Percentiles rank a stretch among this genome's conserved stretches.
Evolutionary conservation across 2,329 filamentous ascomycete species (phyloP).

Genomic region (Aspergillus quadrilineatus): DNA sequence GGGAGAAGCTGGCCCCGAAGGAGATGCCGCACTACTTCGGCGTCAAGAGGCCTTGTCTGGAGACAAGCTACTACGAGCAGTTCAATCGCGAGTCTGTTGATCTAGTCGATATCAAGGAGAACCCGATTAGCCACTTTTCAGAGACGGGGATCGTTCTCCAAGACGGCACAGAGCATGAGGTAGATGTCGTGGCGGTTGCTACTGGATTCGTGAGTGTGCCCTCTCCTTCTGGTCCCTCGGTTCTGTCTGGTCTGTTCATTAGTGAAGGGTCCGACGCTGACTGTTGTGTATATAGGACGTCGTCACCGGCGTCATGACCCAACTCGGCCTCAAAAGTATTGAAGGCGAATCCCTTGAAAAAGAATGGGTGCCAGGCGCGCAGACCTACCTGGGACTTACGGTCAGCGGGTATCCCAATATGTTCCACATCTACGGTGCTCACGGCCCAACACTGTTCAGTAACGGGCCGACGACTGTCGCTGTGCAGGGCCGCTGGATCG

Average conservation of each 20-base stretch:
- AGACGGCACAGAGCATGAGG: constrained; percentile 38
- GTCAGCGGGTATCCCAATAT: constrained; percentile 51
- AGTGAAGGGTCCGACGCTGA: too few species aligned
- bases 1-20: constrained; percentile 55
- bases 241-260: too few species aligned
- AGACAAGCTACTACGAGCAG: constrained; percentile 53
- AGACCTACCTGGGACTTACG: constrained; percentile 46
- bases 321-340: constrained; percentile 40
- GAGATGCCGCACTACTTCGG: constrained; percentile 58
- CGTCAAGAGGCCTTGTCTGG: constrained; percentile 52
- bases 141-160: constrained; percentile 40
- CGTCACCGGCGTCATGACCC: constrained; percentile 42
- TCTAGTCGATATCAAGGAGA: constrained; percentile 20
- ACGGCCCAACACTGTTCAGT: constrained; percentile 55
- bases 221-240: neutral
- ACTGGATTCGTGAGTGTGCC: constrained; percentile 39
- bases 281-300: constrained; percentile 27
- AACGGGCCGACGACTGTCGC: constrained; percentile 59
- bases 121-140: constrained; percentile 9
- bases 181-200: constrained; percentile 47
- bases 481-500: constrained; percentile 49
- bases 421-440: constrained; percentile 56
- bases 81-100: constrained; percentile 49
- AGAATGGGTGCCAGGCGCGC: constrained; percentile 39
- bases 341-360: constrained; percentile 33